A percentile compares a stretch with the other conserved stretches of the same genome.
phyloP scores from a whole-genome alignment of 805 yeast species.

The Kregervanrija pseudodelftensis region DNA sequence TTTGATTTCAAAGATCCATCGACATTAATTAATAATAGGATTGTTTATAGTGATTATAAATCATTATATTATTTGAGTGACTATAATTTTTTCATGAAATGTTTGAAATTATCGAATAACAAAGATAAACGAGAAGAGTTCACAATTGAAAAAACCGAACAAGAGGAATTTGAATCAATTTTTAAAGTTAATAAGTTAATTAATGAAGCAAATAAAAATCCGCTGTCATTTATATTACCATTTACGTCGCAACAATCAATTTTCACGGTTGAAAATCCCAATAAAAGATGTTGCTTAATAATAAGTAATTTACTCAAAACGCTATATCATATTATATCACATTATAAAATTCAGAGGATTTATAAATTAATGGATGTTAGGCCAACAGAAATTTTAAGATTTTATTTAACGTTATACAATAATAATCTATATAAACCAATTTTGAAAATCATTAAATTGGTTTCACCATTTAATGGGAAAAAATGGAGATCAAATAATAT shows the following conservation, averaged over 20 bases:
- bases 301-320: conserved; percentile 46
- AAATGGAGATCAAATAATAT: conserved; percentile 91
- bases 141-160: conserved; percentile 1
- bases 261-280: conserved; percentile 17
- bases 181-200: conserved; percentile 12
- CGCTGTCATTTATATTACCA: conserved; percentile 21
- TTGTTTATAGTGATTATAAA: conserved; percentile 27
- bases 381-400: conserved; percentile 56
- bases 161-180: conserved; percentile 10
- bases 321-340: conserved; percentile 46
- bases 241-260: conserved; percentile 21
- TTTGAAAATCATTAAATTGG: conserved; percentile 64
- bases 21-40: conserved; percentile 20
- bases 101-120: conserved; percentile 13
- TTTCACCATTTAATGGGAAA: conserved; percentile 85
- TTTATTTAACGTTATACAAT: conserved; percentile 54
- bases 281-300: conserved; percentile 38
- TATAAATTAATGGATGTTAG: conserved; percentile 54
- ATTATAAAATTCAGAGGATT: conserved; percentile 68
- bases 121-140: conserved; percentile 1
- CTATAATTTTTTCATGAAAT: conserved; percentile 20
- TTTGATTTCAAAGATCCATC: conserved; percentile 23
- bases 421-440: conserved; percentile 58
- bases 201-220: conserved; percentile 8
- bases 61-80: conserved; percentile 20